A percentile compares a stretch with the other conserved stretches of the same genome.
These are phyloP conservation scores for Eragrostis tef DNA, from an alignment of 202 grass and related monocot species.

Conservation along the genomic window DNA sequence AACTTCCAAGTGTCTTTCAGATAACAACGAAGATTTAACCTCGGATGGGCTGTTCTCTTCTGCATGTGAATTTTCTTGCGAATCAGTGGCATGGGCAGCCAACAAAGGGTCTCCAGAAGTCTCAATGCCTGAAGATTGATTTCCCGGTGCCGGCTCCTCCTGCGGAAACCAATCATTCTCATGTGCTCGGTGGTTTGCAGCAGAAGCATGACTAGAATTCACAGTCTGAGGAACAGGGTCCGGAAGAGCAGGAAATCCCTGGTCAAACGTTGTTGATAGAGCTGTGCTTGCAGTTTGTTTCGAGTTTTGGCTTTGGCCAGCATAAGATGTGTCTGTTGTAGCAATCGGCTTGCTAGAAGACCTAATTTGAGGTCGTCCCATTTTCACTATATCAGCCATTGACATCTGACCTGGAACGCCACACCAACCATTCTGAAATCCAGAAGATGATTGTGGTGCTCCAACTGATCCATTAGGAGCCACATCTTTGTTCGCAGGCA, in stretches of 20 bases:
- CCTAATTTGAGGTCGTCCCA: slow-evolving; percentile 77
- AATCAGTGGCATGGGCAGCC: slow-evolving; percentile 40
- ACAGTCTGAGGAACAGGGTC: slow-evolving; percentile 49
- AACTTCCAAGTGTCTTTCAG: slow-evolving; percentile 60
- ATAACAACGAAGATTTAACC: slow-evolving; percentile 36
- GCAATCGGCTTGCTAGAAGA: slow-evolving; percentile 41
- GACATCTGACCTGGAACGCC: slow-evolving; percentile 83
- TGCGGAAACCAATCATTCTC: slow-evolving; percentile 66
- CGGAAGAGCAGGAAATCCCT: slow-evolving; percentile 62
- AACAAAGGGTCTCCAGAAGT: slow-evolving; percentile 40
- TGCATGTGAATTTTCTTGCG: slow-evolving; percentile 45
- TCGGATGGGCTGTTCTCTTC: slow-evolving; percentile 53
- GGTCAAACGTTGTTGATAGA: slow-evolving; percentile 52
- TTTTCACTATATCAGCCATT: slow-evolving; percentile 97
- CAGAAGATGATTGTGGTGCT: slow-evolving; percentile 58
- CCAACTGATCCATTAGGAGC: slow-evolving; percentile 60
- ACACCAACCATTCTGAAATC: slow-evolving; percentile 77
- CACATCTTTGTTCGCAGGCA: slow-evolving; percentile 50
- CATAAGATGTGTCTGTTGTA: slow-evolving; percentile 51
- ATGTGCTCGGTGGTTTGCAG: slow-evolving; percentile 42
- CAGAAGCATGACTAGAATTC: slow-evolving; percentile 50
- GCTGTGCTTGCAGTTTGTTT: slow-evolving; percentile 47
- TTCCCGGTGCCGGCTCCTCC: slow-evolving; percentile 49
- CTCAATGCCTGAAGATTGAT: slow-evolving; percentile 47
- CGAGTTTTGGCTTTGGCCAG: slow-evolving; percentile 54